phyloP scores from a whole-genome alignment of 352 stramenopile species.

The Chrysophaeum taylorii region DNA sequence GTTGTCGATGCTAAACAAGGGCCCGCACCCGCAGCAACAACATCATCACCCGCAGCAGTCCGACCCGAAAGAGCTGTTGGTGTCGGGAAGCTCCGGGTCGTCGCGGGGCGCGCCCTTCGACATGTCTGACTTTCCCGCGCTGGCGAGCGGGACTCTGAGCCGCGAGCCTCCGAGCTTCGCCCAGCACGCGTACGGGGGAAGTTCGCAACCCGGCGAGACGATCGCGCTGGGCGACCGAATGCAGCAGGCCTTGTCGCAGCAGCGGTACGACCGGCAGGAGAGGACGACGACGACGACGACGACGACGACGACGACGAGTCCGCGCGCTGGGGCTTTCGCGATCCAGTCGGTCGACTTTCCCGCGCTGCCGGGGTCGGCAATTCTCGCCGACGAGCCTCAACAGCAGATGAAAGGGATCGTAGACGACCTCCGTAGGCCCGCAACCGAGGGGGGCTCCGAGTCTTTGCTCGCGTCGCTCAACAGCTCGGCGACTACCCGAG shows the following conservation, averaged over 20 bases:
- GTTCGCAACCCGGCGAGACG: background rate
- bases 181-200: background rate
- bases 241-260: background rate
- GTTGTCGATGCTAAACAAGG: no score
- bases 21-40: no score
- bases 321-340: background rate
- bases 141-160: background rate
- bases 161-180: background rate
- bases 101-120: background rate
- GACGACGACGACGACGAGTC: background rate
- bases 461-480: background rate
- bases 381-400: background rate
- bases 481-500: no score
- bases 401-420: background rate
- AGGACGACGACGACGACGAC: background rate
- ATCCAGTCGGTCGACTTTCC: constrained; percentile 22
- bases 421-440: background rate
- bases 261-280: background rate
- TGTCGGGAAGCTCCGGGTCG: no score
- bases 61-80: no score
- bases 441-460: background rate
- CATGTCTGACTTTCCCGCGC: background rate
- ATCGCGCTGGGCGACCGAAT: background rate
- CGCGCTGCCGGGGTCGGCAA: constrained; percentile 13
- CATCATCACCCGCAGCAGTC: no score